A percentile compares a stretch with the other conserved stretches of the same genome.
Evolutionary conservation across 257 asterid genomes (phyloP).

Genomic region (Nicotiana noctiflora): DNA sequence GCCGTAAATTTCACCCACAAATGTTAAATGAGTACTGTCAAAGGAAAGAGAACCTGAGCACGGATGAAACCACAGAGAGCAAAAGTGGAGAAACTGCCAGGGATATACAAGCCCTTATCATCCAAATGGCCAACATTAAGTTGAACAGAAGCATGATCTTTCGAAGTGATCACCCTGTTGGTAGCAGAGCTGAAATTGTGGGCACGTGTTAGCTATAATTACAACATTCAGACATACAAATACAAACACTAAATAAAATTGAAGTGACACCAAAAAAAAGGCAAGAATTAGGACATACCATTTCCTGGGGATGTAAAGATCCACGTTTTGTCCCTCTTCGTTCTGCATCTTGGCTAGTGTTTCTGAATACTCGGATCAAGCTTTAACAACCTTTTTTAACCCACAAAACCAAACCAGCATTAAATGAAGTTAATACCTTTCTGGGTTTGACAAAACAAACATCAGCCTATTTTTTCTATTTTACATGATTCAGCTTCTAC

Average conservation of each 20-base stretch:
- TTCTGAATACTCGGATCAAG: neutral
- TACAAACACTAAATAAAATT: neutral
- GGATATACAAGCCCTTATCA: slow-evolving; percentile 52
- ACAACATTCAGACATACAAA: neutral
- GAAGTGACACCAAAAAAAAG: neutral
- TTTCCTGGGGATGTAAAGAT: slow-evolving; percentile 64
- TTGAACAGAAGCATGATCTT: slow-evolving; percentile 91
- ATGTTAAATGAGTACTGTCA: neutral
- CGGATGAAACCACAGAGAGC: slow-evolving; percentile 92
- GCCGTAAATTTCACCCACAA: neutral
- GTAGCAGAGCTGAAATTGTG: slow-evolving; percentile 68
- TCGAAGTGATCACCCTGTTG: slow-evolving; percentile 79
- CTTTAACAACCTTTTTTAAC: neutral
- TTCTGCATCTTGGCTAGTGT: slow-evolving; percentile 51
- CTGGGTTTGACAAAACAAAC: neutral
- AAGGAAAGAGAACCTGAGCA: slow-evolving; percentile 45
- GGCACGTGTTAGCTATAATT: neutral
- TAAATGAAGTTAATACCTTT: neutral
- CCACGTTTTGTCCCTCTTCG: slow-evolving; percentile 66
- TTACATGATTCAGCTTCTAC: neutral
- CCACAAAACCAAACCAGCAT: neutral
- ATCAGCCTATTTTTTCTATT: neutral
- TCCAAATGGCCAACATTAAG: slow-evolving; percentile 76
- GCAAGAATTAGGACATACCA: slow-evolving; percentile 22
- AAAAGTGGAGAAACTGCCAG: slow-evolving; percentile 56